A percentile compares a stretch with the other conserved stretches of the same genome.
Conservation (phyloP, 176 grass and related monocot genomes). For the Cenchrus americanus region DNA sequence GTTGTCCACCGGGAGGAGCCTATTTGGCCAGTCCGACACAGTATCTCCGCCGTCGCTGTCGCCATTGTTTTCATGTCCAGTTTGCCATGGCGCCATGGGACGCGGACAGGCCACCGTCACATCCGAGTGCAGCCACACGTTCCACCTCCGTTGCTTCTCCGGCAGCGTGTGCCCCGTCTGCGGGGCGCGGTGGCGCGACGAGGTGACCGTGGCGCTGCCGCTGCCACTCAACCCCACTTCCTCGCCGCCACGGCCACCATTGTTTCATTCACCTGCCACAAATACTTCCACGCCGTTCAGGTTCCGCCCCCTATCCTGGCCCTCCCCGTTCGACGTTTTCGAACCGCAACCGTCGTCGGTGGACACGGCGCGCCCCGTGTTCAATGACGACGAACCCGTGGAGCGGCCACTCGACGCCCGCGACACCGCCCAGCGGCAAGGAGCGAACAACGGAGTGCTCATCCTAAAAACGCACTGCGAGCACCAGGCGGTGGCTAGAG, state of each 20-base stretch:
- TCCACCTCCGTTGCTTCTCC: slow-evolving; percentile 9
- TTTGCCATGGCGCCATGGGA: not conserved
- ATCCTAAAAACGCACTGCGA: slow-evolving; percentile 40
- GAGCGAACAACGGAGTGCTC: not conserved
- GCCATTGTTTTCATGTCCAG: not conserved
- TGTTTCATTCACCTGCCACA: not conserved
- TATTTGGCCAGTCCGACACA: not conserved
- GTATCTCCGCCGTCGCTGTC: not conserved
- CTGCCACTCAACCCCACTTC: not conserved
- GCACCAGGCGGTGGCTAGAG: slow-evolving; percentile 36
- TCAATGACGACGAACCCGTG: slow-evolving; percentile 14
- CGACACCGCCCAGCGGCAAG: not conserved
- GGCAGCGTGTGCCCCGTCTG: slow-evolving; percentile 53
- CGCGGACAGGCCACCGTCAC: slow-evolving; percentile 6
- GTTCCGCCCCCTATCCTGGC: too few relatives aligned
- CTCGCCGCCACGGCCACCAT: not conserved
- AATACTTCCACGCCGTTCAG: too few relatives aligned
- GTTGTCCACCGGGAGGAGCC: not conserved
- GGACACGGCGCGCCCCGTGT: not conserved
- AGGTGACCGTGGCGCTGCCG: not conserved
- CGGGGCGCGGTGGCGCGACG: slow-evolving; percentile 43
- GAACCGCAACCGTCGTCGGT: not conserved
- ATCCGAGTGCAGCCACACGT: not conserved
- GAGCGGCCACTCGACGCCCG: not conserved
- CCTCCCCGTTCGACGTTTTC: too few relatives aligned